Evolutionary conservation across 345 rosid genomes (phyloP).

Genomic region (Camelina hispida): DNA sequence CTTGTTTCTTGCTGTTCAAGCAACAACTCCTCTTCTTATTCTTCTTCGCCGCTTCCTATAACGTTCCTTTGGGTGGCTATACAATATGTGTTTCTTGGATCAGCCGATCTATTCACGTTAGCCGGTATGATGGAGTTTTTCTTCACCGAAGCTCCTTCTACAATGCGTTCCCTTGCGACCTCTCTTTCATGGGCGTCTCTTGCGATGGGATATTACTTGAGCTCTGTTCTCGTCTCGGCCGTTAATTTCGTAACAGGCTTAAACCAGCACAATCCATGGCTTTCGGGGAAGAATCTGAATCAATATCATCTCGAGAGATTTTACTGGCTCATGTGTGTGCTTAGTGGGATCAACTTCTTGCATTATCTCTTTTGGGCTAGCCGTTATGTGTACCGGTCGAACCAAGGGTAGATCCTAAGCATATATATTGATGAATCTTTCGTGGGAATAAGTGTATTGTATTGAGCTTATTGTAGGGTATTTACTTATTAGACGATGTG

Average conservation of each 20-base stretch:
- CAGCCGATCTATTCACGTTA: conserved; percentile 92
- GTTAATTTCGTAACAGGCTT: conserved; percentile 58
- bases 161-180: conserved; percentile 91
- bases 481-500: neutral
- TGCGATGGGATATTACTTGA: conserved; percentile 90
- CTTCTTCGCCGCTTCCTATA: conserved; percentile 66
- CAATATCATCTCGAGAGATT: conserved; percentile 80
- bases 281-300: conserved; percentile 74
- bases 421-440: neutral
- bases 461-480: too few relatives aligned
- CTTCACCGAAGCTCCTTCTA: conserved; percentile 81
- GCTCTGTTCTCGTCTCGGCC: conserved; percentile 72
- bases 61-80: conserved; percentile 88
- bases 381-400: conserved; percentile 65
- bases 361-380: conserved; percentile 85
- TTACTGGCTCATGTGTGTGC: conserved; percentile 85
- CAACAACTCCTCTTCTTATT: conserved; percentile 39
- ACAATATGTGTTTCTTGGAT: conserved; percentile 89
- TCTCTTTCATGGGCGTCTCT: conserved; percentile 95
- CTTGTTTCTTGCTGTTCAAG: conserved; percentile 48
- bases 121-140: conserved; percentile 96
- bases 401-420: conserved; percentile 35
- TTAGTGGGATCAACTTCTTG: conserved; percentile 71
- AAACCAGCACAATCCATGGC: conserved; percentile 61
- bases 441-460: too few relatives aligned